Base-by-base conservation (phyloP, 331 rosid genomes). In the Malus hybrid region DNA sequence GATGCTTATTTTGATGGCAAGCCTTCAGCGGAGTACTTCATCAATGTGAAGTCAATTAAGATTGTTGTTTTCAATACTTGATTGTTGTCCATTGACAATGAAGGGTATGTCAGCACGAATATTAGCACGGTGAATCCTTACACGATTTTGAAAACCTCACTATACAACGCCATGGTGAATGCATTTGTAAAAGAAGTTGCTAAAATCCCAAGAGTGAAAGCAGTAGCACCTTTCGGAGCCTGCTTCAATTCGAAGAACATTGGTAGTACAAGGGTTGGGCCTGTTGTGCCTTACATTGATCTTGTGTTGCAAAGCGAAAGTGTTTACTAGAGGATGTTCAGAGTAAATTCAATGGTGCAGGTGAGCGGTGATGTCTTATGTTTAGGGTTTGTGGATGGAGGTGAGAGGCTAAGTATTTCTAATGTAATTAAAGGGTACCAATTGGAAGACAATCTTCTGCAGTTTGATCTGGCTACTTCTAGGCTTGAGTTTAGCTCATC, bases 71-170 rank as follows among this genome's bases (percentile, higher is more conserved):
- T 88, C 62, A 81, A 90, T 67, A 75, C 76, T 16, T 74, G 89
- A 1, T 80, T 85, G 20, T 70, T 88, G 28, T 59, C 73, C 7
- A 76, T 88, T 65, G 78, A 88, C 50, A 24, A 7, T 3, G 67
- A 75, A 7, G 87, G 87, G 0, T 0, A 77, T n/a, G 93, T 91
- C 3, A 91, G 96, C 66, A 86, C 91, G 1, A 86, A 77, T 70
- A 73, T 90, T 4, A 90, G 93, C 62, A 88, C 90, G 88, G 88
- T 82, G 22, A 79, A 80, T 65, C 90, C 91, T 0, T 90, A 87
- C 80, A 82, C 89, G 3, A 27, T 79, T 0, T 19, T 90, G 83
- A 87, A 85, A 66, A 83, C 78, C 3, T 65, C 91, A 20, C 80
- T 90, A 22, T 90, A 83, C 72, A 76, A 83, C 5, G 83, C 90